Evolutionary conservation across 371 early-diverging fungal species (phyloP).

Genomic region (Mortierella sp.): DNA sequence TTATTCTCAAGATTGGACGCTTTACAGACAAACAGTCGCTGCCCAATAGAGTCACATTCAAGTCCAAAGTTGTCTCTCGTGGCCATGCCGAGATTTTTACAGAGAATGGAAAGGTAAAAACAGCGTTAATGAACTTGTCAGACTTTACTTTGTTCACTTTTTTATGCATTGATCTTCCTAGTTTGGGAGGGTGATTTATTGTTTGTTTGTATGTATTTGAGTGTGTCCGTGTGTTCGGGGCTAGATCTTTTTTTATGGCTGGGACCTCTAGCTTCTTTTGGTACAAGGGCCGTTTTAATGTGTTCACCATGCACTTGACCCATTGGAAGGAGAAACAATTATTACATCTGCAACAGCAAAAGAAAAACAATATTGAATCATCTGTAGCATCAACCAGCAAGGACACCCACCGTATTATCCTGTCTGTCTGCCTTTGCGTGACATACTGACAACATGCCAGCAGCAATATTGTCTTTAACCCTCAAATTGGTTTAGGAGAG

Average conservation of each 20-base stretch:
- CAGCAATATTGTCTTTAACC: not conserved
- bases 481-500: not conserved
- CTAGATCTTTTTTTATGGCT: not conserved
- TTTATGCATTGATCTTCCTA: not conserved
- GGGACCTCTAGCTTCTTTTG: not conserved
- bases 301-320: slow-evolving; percentile 10
- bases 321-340: too few species aligned
- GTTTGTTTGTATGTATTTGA: not conserved
- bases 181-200: not conserved
- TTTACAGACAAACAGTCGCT: slow-evolving; percentile 80
- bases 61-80: slow-evolving; percentile 93
- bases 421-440: too few species aligned
- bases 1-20: slow-evolving; percentile 82
- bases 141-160: not conserved
- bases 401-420: too few species aligned
- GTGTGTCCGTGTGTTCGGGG: not conserved
- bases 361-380: too few species aligned
- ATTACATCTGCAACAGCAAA: too few species aligned
- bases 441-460: too few species aligned
- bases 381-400: too few species aligned
- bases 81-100: slow-evolving; percentile 95
- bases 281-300: not conserved
- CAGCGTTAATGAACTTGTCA: not conserved
- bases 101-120: slow-evolving; percentile 81
- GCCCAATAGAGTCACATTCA: slow-evolving; percentile 85